These are phyloP conservation scores for Botrytis aclada DNA, from an alignment of 2,329 filamentous ascomycete species.

Conservation along the genomic window DNA sequence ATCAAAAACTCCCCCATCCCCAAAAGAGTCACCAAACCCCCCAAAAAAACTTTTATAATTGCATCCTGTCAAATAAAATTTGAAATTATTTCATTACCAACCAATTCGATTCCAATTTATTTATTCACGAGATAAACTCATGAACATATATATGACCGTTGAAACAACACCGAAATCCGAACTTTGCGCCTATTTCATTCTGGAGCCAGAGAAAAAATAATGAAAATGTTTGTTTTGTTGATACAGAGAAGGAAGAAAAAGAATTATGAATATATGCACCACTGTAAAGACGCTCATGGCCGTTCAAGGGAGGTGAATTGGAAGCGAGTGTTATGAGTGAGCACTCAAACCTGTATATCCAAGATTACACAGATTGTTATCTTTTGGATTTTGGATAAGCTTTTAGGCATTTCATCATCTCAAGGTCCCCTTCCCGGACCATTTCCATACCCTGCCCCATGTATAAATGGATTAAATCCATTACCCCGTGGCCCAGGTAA, in stretches of 20 bases:
- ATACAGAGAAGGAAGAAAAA: neutral
- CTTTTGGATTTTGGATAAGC: neutral
- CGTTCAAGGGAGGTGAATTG: too few relatives aligned
- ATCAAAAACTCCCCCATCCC: neutral
- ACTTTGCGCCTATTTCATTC: too few relatives aligned
- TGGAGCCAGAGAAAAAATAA: neutral
- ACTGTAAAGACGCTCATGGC: neutral
- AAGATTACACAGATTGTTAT: neutral
- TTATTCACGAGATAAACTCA: neutral
- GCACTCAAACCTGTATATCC: neutral
- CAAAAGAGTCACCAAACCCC: too few relatives aligned
- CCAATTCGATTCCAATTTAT: neutral
- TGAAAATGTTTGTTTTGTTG: neutral
- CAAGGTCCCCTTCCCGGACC: neutral
- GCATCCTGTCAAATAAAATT: neutral
- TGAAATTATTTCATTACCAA: neutral
- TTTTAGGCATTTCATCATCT: neutral
- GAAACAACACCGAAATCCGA: neutral
- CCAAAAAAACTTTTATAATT: neutral
- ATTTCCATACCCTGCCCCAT: neutral
- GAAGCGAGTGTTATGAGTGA: neutral
- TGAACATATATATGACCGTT: neutral
- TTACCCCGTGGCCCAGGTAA: neutral
- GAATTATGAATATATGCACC: neutral
- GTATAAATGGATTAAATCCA: conserved; percentile 6